Conservation (phyloP, 1,139 yeast species). For the Candida tetrigidarum region DNA sequence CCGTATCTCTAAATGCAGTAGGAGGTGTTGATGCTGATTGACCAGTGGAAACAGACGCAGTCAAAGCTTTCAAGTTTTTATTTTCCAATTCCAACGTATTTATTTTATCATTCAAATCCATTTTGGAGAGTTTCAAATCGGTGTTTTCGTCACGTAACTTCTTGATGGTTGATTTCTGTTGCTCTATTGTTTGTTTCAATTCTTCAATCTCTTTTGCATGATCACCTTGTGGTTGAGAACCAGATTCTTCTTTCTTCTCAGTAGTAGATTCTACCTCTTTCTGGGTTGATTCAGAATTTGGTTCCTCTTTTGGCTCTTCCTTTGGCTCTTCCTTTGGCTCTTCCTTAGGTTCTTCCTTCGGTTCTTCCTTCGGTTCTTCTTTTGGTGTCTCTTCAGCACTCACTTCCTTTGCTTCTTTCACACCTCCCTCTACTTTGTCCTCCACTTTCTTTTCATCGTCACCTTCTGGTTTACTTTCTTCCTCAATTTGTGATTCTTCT, state of each 20-base stretch:
- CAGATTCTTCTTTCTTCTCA: background rate
- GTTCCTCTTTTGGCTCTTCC: no score
- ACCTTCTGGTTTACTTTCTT: background rate
- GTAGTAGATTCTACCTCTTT: constrained; percentile 10
- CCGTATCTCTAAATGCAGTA: constrained; percentile 8
- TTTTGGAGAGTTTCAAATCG: constrained; percentile 44
- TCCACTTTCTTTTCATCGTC: constrained; percentile 12
- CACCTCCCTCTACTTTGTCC: constrained; percentile 17
- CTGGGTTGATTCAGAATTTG: background rate
- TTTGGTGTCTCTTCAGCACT: constrained; percentile 13
- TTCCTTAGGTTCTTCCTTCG: constrained; percentile 7
- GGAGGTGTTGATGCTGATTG: background rate
- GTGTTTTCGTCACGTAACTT: constrained; percentile 49
- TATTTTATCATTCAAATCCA: constrained; percentile 50
- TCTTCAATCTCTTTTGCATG: constrained; percentile 32
- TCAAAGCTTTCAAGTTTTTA: constrained; percentile 19
- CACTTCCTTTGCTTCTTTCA: constrained; percentile 15
- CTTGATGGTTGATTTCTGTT: constrained; percentile 41
- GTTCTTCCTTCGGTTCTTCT: background rate
- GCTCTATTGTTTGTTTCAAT: constrained; percentile 28
- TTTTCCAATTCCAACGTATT: constrained; percentile 29
- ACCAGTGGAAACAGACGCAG: constrained; percentile 8
- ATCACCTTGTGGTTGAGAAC: constrained; percentile 4
- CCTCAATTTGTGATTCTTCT: constrained; percentile 5
- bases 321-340: background rate